A percentile compares a stretch with the other conserved stretches of the same genome.
Evolutionary conservation across 768 basidiomycete species (phyloP).

Genomic region (Wakefieldia striispora): DNA sequence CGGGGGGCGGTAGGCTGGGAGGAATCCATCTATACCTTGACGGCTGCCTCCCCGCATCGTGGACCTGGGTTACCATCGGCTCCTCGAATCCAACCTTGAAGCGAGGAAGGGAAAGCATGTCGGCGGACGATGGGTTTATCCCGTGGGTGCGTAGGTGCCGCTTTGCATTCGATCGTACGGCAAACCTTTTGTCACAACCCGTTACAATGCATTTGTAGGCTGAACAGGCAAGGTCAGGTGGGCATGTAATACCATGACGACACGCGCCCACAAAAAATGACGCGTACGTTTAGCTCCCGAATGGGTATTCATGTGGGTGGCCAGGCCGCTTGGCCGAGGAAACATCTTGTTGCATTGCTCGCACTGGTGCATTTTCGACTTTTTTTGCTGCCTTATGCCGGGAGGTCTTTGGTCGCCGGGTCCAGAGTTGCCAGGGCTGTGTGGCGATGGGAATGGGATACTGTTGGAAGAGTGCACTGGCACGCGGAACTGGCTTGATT

Average conservation of each 20-base stretch:
- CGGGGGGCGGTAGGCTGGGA: conserved; percentile 34
- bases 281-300: conserved; percentile 48
- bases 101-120: conserved; percentile 16
- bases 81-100: conserved; percentile 46
- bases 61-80: conserved; percentile 44
- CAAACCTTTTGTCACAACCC: conserved; percentile 64
- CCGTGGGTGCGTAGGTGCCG: conserved; percentile 79
- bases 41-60: conserved; percentile 36
- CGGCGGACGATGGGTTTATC: conserved; percentile 33
- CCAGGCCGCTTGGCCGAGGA: conserved; percentile 50
- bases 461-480: conserved; percentile 1
- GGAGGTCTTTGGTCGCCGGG: conserved; percentile 9
- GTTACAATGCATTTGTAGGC: conserved; percentile 50
- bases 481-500: conserved; percentile 15
- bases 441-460: conserved; percentile 8
- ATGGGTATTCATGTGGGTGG: conserved; percentile 54
- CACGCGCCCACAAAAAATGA: not conserved
- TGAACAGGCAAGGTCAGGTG: conserved; percentile 2
- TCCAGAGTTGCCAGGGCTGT: conserved; percentile 3
- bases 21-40: conserved; percentile 41
- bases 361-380: conserved; percentile 51
- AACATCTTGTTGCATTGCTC: conserved; percentile 43
- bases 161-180: conserved; percentile 79
- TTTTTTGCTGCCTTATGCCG: conserved; percentile 28
- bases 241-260: conserved; percentile 3